Percentiles rank a stretch among this genome's conserved stretches.
These are phyloP conservation scores for Tricholoma flavovirens DNA, from an alignment of 768 basidiomycete species.

Conservation along the genomic window DNA sequence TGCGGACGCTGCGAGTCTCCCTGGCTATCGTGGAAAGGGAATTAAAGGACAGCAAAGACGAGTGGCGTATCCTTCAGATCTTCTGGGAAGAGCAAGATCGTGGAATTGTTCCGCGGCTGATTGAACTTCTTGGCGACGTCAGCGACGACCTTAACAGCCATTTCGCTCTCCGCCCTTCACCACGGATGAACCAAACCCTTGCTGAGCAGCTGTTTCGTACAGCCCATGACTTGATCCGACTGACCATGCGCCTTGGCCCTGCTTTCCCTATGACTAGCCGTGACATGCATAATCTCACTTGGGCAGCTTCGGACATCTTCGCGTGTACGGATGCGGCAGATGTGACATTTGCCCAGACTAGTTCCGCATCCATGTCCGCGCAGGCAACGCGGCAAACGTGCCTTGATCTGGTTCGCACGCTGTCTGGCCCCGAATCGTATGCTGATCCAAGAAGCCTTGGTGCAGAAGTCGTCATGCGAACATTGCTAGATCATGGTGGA, in stretches of 20 bases:
- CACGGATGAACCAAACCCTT: conserved; percentile 34
- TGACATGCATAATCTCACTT: conserved; percentile 37
- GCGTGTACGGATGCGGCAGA: conserved; percentile 45
- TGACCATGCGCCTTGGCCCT: conserved; percentile 43
- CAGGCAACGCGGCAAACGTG: conserved; percentile 44
- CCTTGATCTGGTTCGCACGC: conserved; percentile 38
- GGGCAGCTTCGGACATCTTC: conserved; percentile 48
- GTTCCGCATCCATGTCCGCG: conserved; percentile 36
- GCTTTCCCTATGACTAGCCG: conserved; percentile 48
- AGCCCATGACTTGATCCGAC: conserved; percentile 44
- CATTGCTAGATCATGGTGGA: conserved; percentile 47
- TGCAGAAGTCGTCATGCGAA: conserved; percentile 49
- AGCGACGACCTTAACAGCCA: conserved; percentile 47
- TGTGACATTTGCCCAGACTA: conserved; percentile 32
- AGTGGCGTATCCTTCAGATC: conserved; percentile 48
- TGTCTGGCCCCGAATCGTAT: conserved; percentile 30
- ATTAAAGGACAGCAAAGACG: conserved; percentile 45
- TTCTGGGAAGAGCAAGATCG: conserved; percentile 59
- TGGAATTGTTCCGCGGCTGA: conserved; percentile 51
- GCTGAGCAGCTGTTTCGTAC: conserved; percentile 52
- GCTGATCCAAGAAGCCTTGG: conserved; percentile 32
- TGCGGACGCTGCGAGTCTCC: conserved; percentile 61
- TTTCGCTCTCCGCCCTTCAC: conserved; percentile 39
- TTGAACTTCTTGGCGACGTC: conserved; percentile 45
- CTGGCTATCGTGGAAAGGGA: conserved; percentile 51